A percentile compares a stretch with the other conserved stretches of the same genome.
Conservation (phyloP, 768 basidiomycete genomes). For the Tephrocybe sp. region DNA sequence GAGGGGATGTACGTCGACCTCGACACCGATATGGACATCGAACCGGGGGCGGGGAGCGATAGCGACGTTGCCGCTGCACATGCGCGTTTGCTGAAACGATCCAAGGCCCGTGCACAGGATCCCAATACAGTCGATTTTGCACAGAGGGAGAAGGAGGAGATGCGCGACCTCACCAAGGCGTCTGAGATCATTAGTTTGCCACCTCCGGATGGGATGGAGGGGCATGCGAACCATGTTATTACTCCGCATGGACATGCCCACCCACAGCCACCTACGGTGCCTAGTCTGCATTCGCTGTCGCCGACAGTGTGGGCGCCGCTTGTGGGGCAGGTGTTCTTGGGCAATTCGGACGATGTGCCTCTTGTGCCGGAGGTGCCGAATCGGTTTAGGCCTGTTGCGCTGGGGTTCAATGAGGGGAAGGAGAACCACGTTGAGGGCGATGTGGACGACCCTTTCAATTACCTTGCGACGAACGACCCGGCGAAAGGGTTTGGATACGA, state of each 20-base stretch:
- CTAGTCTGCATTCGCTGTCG: constrained; percentile 24
- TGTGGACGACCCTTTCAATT: constrained; percentile 44
- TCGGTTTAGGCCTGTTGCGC: constrained; percentile 23
- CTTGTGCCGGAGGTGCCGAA: constrained; percentile 30
- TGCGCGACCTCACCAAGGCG: constrained; percentile 83
- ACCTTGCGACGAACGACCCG: constrained; percentile 41
- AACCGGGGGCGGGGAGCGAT: constrained; percentile 24
- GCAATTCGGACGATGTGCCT: constrained; percentile 84
- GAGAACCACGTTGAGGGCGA: constrained; percentile 10
- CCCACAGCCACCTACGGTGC: constrained; percentile 5
- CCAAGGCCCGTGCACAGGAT: constrained; percentile 7
- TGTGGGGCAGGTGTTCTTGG: constrained; percentile 74
- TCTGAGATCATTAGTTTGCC: constrained; percentile 63
- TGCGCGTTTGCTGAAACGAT: not conserved
- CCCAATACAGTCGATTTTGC: constrained; percentile 80
- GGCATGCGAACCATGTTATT: constrained; percentile 4
- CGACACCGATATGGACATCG: constrained; percentile 11
- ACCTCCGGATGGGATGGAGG: constrained; percentile 9
- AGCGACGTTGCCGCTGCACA: not conserved
- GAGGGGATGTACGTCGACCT: constrained; percentile 12
- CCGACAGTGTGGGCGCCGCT: constrained; percentile 53
- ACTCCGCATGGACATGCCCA: not conserved
- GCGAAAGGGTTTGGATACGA: constrained; percentile 68
- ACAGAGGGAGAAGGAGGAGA: constrained; percentile 84
- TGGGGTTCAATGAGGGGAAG: constrained; percentile 12